Conservation (phyloP, 2,329 filamentous ascomycete species). For the Rhytidhysteron rufulum region DNA sequence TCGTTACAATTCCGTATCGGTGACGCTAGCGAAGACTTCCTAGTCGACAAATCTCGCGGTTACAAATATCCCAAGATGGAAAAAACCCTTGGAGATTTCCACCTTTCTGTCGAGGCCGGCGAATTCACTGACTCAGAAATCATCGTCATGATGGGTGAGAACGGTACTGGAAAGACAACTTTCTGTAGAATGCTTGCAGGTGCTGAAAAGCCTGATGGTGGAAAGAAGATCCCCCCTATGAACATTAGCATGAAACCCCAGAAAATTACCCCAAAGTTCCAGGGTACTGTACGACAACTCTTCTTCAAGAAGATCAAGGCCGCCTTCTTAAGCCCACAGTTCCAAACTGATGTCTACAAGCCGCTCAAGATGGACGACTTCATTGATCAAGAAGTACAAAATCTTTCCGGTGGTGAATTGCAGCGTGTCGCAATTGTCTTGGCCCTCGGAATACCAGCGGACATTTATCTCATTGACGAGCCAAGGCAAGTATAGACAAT, state of each 20-base stretch:
- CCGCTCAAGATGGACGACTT: slow-evolving; percentile 99
- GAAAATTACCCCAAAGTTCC: slow-evolving; percentile 98
- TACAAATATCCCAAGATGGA: slow-evolving; percentile 88
- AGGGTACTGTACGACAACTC: slow-evolving; percentile 91
- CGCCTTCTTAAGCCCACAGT: slow-evolving; percentile 92
- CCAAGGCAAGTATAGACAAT: slow-evolving; percentile 72
- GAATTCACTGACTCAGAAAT: slow-evolving; percentile 98
- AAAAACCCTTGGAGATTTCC: slow-evolving; percentile 88
- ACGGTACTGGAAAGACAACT: slow-evolving; percentile 98
- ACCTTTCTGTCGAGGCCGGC: slow-evolving; percentile 74
- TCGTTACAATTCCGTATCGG: slow-evolving; percentile 92
- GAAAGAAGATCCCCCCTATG: slow-evolving; percentile 79
- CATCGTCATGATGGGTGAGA: slow-evolving; percentile 99
- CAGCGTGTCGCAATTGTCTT: slow-evolving; percentile 98
- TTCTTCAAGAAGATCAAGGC: slow-evolving; percentile 99
- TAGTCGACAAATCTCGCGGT: slow-evolving; percentile 76
- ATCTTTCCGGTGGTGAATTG: slow-evolving; percentile 97
- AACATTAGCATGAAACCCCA: slow-evolving; percentile 99
- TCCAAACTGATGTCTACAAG: slow-evolving; percentile 99
- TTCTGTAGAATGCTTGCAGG: slow-evolving; percentile 97
- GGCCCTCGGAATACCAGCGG: slow-evolving; percentile 89
- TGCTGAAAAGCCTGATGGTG: slow-evolving; percentile 83
- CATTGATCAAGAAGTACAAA: slow-evolving; percentile 99
- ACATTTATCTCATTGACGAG: slow-evolving; percentile 98
- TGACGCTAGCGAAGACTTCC: slow-evolving; percentile 84